phyloP scores from a whole-genome alignment of 371 early-diverging fungal species.

The Fennellomyces sp. region DNA sequence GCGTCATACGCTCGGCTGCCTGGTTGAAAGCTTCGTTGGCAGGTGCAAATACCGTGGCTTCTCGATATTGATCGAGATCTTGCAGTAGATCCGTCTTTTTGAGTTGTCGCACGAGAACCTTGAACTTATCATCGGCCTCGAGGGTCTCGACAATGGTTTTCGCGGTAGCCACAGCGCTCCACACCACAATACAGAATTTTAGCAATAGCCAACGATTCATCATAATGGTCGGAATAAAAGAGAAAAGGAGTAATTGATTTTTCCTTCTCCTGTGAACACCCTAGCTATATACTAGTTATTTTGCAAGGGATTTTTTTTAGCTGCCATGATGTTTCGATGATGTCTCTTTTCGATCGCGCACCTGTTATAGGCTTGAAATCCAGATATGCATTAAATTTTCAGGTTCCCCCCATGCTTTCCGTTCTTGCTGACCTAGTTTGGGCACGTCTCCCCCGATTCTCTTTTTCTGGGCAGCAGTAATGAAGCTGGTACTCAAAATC shows the following conservation, averaged over 20 bases:
- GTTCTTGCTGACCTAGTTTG: no score
- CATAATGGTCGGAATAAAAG: no score
- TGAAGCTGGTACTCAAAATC: no score
- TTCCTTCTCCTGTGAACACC: not conserved
- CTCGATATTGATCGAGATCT: conserved; percentile 24
- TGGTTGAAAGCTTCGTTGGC: conserved; percentile 53
- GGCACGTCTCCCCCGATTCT: no score
- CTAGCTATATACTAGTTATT: no score
- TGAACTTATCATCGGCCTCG: conserved; percentile 28
- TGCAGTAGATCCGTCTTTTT: conserved; percentile 18
- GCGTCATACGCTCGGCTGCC: conserved; percentile 34
- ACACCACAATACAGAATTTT: not conserved
- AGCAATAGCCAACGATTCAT: not conserved
- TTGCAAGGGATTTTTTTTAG: not conserved
- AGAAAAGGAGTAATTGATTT: not conserved
- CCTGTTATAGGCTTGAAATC: no score
- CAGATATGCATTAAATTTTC: no score
- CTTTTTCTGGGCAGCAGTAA: no score
- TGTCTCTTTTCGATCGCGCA: no score
- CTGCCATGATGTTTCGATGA: no score
- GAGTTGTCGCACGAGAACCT: conserved; percentile 27
- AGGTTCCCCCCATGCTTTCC: no score
- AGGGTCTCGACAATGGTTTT: conserved; percentile 12
- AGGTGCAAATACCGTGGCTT: conserved; percentile 59
- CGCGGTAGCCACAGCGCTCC: not conserved